phyloP scores from a whole-genome alignment of 106 monocot species.

The Cymbidium sinense region DNA sequence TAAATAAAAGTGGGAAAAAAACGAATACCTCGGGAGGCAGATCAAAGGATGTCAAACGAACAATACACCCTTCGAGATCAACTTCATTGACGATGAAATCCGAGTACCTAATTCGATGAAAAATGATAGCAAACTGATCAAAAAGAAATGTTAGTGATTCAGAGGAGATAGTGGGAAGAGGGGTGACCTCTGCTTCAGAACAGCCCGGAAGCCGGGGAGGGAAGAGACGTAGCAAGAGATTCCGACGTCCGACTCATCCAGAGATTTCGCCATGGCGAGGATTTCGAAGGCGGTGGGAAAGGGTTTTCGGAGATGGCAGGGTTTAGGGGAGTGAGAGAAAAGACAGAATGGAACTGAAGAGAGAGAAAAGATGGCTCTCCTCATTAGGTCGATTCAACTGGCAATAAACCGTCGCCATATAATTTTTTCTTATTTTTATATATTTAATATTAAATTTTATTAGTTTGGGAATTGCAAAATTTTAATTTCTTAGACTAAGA shows the following conservation, averaged over 20 bases:
- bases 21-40: slow-evolving; percentile 43
- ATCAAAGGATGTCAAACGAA: slow-evolving; percentile 75
- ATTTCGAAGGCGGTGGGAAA: slow-evolving; percentile 1
- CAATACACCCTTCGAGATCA: slow-evolving; percentile 48
- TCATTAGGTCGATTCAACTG: not conserved
- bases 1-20: not conserved
- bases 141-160: not conserved
- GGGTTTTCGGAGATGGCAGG: slow-evolving; percentile 36
- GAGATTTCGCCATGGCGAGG: slow-evolving; percentile 45
- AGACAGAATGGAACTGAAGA: not conserved
- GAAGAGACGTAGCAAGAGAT: slow-evolving; percentile 87
- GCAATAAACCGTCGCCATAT: too few species aligned
- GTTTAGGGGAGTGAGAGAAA: slow-evolving; percentile 6
- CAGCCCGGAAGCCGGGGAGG: slow-evolving; percentile 84
- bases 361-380: not conserved
- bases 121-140: not conserved
- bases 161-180: not conserved
- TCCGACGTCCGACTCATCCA: slow-evolving; percentile 75
- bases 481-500: too few species aligned
- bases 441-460: too few species aligned
- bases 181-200: slow-evolving; percentile 75
- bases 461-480: too few species aligned
- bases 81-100: slow-evolving; percentile 98
- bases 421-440: too few species aligned
- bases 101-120: slow-evolving; percentile 41